Base-by-base conservation (phyloP, 225 moss, liverwort and hornwort species). In the Marchantia polymorpha region DNA sequence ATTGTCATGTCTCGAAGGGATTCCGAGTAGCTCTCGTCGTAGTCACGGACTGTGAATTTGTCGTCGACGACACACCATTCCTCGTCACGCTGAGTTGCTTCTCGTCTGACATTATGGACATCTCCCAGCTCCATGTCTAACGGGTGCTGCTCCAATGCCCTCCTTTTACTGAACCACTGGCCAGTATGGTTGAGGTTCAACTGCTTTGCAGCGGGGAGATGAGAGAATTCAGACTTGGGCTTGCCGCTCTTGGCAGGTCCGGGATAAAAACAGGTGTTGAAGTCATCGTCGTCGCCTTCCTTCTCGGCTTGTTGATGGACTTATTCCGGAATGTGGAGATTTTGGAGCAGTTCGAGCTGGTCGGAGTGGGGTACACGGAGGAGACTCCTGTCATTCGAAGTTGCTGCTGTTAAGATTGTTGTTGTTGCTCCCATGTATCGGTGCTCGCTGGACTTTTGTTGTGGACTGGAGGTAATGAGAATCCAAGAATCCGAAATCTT, bases 41-140 rank as follows among this genome's bases (percentile, higher is more conserved):
- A 22, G 48, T 15, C 4, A 10, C 14, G 17, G 20, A 7, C 10
- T 8, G 47, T 9, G 70, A 70, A 7, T 22, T 20, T 47, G 70
- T 22, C 8, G 70, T 70, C 22, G 70, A 70, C 20, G 48, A 70
- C 47, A 48, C 48, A 16, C 47, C 49, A 49, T 49, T 19, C 46
- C 48, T 20, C 4, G 6, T 49, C 9, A 22, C 6, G 14, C 15
- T 31, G 16, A 15, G 29, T 14, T 29, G 70, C 16, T 70, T 47
- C 9, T 70, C 48, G 9, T 47, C 47, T 70, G 46, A 47, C 7
- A 70, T 48, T 16, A 70, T 70, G 19, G 70, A 70, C 19, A 70
- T 70, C 17, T 47, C 46, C 47, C 70, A 70, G 70, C 70, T 70
- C 67, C 67, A 67, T 67, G 67, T 67, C 67, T 49, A 70, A 49